phyloP scores from a whole-genome alignment of 768 basidiomycete species.

The Termitomyces sp. region DNA sequence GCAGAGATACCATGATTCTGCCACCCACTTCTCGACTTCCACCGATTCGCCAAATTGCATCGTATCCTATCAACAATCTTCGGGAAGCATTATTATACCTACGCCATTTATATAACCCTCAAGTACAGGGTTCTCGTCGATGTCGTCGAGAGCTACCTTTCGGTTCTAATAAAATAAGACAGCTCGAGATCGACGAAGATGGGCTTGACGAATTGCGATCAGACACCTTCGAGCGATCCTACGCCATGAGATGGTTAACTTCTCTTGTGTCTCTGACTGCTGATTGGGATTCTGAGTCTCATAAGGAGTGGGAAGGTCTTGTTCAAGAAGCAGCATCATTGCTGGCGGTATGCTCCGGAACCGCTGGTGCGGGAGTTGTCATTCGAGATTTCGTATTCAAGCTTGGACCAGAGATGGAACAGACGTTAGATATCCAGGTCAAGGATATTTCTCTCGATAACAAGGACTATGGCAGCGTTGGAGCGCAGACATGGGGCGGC shows the following conservation, averaged over 20 bases:
- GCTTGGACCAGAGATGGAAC: constrained; percentile 9
- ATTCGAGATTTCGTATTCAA: constrained; percentile 50
- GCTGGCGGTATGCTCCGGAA: constrained; percentile 61
- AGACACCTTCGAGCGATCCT: constrained; percentile 68
- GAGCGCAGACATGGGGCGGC: constrained; percentile 93
- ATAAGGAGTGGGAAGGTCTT: constrained; percentile 33
- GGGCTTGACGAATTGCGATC: constrained; percentile 33
- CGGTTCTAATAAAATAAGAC: not conserved
- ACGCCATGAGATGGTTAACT: constrained; percentile 73
- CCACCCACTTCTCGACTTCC: constrained; percentile 56
- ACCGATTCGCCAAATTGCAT: constrained; percentile 40
- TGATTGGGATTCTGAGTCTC: constrained; percentile 3
- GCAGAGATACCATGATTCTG: constrained; percentile 2
- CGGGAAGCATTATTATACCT: constrained; percentile 47
- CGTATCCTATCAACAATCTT: constrained; percentile 32
- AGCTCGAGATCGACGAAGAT: not conserved
- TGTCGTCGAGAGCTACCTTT: constrained; percentile 12
- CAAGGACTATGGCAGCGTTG: constrained; percentile 67
- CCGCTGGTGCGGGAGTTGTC: constrained; percentile 57
- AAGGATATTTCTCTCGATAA: constrained; percentile 70
- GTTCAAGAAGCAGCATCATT: constrained; percentile 55
- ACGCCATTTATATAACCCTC: constrained; percentile 53
- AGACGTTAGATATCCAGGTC: constrained; percentile 37
- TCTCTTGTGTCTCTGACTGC: constrained; percentile 45
- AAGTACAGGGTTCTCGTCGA: constrained; percentile 56